Evolutionary conservation across 148 eudicot genomes (phyloP).

Genomic region (Rhododendron ovatum): DNA sequence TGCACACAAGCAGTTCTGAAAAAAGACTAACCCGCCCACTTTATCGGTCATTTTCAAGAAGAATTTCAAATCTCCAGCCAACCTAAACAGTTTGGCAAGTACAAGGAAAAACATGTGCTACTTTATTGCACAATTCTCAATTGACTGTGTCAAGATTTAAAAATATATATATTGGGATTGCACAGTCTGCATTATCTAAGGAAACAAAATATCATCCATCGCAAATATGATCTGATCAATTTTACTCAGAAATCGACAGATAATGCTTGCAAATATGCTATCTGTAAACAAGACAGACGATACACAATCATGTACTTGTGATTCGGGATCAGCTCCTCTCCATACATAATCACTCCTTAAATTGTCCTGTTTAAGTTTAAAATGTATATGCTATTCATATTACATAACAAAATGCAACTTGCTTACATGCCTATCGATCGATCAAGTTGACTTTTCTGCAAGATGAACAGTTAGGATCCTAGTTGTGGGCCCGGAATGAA

Average conservation of each 20-base stretch:
- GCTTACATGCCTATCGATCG: neutral
- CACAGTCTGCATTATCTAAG: neutral
- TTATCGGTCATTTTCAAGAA: neutral
- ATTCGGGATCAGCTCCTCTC: neutral
- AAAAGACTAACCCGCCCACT: neutral
- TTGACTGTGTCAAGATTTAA: neutral
- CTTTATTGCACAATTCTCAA: neutral
- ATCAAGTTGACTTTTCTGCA: neutral
- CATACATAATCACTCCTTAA: neutral
- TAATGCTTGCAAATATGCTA: neutral
- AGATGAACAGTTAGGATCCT: neutral
- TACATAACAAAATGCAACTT: neutral
- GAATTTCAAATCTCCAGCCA: neutral
- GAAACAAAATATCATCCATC: neutral
- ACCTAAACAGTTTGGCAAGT: neutral
- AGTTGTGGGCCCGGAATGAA: neutral
- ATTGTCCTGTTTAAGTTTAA: too few relatives aligned
- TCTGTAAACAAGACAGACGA: neutral
- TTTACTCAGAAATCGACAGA: neutral
- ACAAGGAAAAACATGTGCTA: neutral
- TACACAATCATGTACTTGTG: neutral
- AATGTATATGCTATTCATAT: too few relatives aligned
- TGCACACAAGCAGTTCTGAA: neutral
- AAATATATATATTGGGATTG: neutral
- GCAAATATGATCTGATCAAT: neutral